These are phyloP conservation scores for Cyclocybe cylindracea DNA, from an alignment of 768 basidiomycete species.

Conservation along the genomic window DNA sequence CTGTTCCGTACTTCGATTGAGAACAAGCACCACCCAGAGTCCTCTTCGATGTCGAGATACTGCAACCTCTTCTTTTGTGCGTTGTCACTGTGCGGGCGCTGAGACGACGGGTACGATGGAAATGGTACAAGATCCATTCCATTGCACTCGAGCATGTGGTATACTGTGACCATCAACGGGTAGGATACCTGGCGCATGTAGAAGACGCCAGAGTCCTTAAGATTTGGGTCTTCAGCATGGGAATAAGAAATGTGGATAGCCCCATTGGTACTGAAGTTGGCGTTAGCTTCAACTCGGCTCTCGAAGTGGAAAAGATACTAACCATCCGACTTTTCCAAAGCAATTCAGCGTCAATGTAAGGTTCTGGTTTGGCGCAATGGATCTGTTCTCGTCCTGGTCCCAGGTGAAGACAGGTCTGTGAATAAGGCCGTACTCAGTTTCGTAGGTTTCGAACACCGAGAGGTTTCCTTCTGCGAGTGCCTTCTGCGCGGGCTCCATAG, in stretches of 20 bases:
- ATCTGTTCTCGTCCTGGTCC: conserved; percentile 50
- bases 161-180: conserved; percentile 91
- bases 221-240: conserved; percentile 50
- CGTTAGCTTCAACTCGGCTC: not conserved
- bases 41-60: conserved; percentile 44
- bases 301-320: conserved; percentile 28
- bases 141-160: conserved; percentile 90
- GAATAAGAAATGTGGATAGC: conserved; percentile 86
- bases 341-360: conserved; percentile 69
- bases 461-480: conserved; percentile 79
- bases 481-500: conserved; percentile 73
- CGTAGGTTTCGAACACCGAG: conserved; percentile 84
- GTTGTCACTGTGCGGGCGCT: conserved; percentile 18
- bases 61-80: conserved; percentile 22
- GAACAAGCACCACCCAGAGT: conserved; percentile 81
- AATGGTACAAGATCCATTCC: conserved; percentile 81
- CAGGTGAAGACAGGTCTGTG: conserved; percentile 83
- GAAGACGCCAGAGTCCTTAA: conserved; percentile 54
- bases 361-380: conserved; percentile 71
- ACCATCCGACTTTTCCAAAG: conserved; percentile 94
- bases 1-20: conserved; percentile 90
- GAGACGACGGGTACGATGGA: conserved; percentile 33
- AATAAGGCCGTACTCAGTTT: conserved; percentile 82
- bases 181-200: conserved; percentile 86
- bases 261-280: conserved; percentile 64